phyloP scores from a whole-genome alignment of 1,284 basidiomycete genomes.

The Irpex rosettiformis region DNA sequence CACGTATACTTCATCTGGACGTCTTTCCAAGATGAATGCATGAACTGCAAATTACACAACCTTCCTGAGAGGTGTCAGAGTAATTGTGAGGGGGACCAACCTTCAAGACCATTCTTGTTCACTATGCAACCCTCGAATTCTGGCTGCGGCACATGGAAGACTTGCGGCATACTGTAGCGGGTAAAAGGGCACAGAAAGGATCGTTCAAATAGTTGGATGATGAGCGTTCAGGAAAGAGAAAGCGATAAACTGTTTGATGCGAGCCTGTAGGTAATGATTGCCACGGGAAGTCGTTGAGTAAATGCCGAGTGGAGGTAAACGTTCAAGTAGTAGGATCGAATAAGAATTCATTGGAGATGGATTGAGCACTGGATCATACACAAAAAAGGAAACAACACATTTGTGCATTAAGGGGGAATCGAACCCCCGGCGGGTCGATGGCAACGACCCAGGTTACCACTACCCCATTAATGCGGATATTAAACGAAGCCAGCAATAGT shows the following conservation, averaged over 20 bases:
- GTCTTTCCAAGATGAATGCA: conserved; percentile 47
- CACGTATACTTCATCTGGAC: conserved; percentile 52
- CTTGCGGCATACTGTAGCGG: conserved; percentile 21
- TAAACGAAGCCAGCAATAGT: no score
- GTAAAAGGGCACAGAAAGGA: not conserved
- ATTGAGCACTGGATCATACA: no score
- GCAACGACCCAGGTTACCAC: conserved; percentile 51
- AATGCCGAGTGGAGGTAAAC: no score
- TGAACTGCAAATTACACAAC: conserved; percentile 36
- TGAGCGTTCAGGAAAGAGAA: no score
- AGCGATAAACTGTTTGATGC: no score
- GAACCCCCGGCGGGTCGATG: conserved; percentile 68
- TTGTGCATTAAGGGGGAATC: conserved; percentile 74
- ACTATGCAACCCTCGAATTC: conserved; percentile 22
- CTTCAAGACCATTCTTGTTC: conserved; percentile 42
- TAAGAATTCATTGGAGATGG: no score
- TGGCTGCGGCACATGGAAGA: conserved; percentile 15
- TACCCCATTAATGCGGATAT: conserved; percentile 49
- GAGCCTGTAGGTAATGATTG: no score
- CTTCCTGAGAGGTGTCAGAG: conserved; percentile 12
- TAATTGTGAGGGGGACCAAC: conserved; percentile 30
- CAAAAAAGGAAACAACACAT: no score
- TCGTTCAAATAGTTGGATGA: no score
- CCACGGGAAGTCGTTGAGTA: no score
- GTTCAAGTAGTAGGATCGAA: no score